Base-by-base conservation (phyloP, 495 filamentous ascomycete genomes). In the Ramalina intermedia region DNA sequence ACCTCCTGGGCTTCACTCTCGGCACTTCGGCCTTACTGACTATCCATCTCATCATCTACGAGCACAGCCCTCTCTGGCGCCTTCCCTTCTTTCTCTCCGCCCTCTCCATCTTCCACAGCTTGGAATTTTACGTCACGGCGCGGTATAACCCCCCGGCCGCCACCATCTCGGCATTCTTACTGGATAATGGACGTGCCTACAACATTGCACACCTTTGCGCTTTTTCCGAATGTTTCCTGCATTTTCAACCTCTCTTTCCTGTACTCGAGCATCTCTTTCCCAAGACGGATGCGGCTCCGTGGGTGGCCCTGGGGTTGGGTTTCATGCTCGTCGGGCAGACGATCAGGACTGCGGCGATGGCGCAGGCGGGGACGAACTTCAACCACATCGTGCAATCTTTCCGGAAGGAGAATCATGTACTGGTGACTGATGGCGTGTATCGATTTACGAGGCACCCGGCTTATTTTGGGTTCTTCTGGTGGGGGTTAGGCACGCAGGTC, bases 381-480 rank as follows among this genome's bases (percentile, higher is more conserved):
- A 94, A 90, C 54, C 91, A 96, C 58, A 73, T 77, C 35, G 81
- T 96, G 11, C 85, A 87, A 62, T 70, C 72, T 21, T 69, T 66
- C 47, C 78, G 74, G 56, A 74, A 73, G 52, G 66, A 78, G 27
- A 76, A 70, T 0, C 91, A 98, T 61, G 72, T 69, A 7, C 71
- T 98, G 13, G 86, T 98, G 35, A 94, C 80, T 9, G 70, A 63
- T 36, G 91, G 91, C 1, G 46, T 82, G 13, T 84, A 83, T 59
- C 49, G 55, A 2, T 57, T 69, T 29, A 61, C 94, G 42, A 69
- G 91, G 6, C 91, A 98, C 63, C 91, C 91, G 43, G 80, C 79
- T 38, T 98, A 98, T 61, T 96, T 96, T 65, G 91, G 91, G 1
- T 98, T 93, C 66, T 98, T 94, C 61, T 96, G 87, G 82, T 98